These are phyloP conservation scores for Penicillium nucicola DNA, from an alignment of 495 filamentous ascomycete genomes.

Conservation along the genomic window DNA sequence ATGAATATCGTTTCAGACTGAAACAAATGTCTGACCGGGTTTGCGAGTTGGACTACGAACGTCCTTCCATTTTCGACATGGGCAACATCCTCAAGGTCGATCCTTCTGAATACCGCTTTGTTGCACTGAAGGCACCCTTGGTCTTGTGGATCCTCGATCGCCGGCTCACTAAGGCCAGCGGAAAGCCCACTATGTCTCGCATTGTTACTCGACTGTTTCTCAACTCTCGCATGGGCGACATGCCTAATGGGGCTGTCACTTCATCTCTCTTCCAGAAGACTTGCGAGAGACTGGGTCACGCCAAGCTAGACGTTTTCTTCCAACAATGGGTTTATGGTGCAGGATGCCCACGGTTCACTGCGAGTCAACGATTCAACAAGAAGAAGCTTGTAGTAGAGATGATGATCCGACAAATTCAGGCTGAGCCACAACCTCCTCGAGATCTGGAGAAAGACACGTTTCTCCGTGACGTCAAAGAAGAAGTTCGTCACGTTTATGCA, in stretches of 20 bases:
- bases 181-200: constrained; percentile 75
- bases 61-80: constrained; percentile 78
- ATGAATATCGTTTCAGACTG: constrained; percentile 87
- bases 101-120: constrained; percentile 77
- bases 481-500: constrained; percentile 65
- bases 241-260: constrained; percentile 68
- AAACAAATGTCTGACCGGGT: constrained; percentile 81
- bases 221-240: constrained; percentile 73
- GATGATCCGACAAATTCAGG: constrained; percentile 79
- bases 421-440: constrained; percentile 44
- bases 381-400: constrained; percentile 96
- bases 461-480: constrained; percentile 77
- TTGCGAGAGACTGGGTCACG: constrained; percentile 84
- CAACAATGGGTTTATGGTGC: constrained; percentile 87
- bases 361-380: constrained; percentile 92
- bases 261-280: constrained; percentile 70
- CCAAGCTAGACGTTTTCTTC: constrained; percentile 83
- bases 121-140: constrained; percentile 85
- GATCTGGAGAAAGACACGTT: constrained; percentile 67
- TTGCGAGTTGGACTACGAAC: constrained; percentile 73
- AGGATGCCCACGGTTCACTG: constrained; percentile 81
- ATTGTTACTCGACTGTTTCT: constrained; percentile 80
- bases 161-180: constrained; percentile 80
- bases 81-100: constrained; percentile 78
- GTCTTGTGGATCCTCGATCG: constrained; percentile 93